Evolutionary conservation across 805 yeast genomes (phyloP).

Genomic region (Blastobotrys robertii): DNA sequence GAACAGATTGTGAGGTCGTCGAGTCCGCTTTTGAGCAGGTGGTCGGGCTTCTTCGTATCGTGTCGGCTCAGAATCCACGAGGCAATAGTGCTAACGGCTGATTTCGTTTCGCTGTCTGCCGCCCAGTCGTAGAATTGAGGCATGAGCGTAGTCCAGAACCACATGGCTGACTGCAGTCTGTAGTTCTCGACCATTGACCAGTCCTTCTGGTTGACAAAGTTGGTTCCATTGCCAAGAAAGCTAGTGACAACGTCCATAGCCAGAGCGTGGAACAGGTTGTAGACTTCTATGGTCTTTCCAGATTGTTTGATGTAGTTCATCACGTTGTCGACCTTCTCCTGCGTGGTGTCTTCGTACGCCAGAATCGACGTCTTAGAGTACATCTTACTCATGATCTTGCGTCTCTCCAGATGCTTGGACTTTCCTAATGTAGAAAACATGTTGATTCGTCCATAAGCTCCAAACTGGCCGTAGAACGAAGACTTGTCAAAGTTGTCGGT

Average conservation of each 20-base stretch:
- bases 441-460: slow-evolving; percentile 47
- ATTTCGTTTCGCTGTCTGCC: slow-evolving; percentile 31
- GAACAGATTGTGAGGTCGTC: slow-evolving; percentile 31
- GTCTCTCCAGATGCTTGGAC: slow-evolving; percentile 36
- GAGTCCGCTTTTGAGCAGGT: slow-evolving; percentile 20
- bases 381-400: slow-evolving; percentile 33
- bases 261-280: slow-evolving; percentile 53
- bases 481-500: slow-evolving; percentile 46
- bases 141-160: slow-evolving; percentile 55
- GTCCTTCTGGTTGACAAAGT: slow-evolving; percentile 26
- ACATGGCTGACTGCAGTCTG: slow-evolving; percentile 43
- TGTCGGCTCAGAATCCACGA: slow-evolving; percentile 20
- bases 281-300: slow-evolving; percentile 39
- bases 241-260: slow-evolving; percentile 64
- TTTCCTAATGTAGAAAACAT: slow-evolving; percentile 49
- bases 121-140: slow-evolving; percentile 46
- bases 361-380: slow-evolving; percentile 36
- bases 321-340: slow-evolving; percentile 26
- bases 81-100: slow-evolving; percentile 31
- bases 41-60: not conserved
- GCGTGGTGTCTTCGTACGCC: slow-evolving; percentile 28
- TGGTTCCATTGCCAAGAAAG: slow-evolving; percentile 48
- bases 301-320: slow-evolving; percentile 19
- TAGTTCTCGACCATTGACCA: slow-evolving; percentile 37
- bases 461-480: slow-evolving; percentile 48